Evolutionary conservation across 2,329 filamentous ascomycete species (phyloP).

Genomic region (Fonsecaea monophora): DNA sequence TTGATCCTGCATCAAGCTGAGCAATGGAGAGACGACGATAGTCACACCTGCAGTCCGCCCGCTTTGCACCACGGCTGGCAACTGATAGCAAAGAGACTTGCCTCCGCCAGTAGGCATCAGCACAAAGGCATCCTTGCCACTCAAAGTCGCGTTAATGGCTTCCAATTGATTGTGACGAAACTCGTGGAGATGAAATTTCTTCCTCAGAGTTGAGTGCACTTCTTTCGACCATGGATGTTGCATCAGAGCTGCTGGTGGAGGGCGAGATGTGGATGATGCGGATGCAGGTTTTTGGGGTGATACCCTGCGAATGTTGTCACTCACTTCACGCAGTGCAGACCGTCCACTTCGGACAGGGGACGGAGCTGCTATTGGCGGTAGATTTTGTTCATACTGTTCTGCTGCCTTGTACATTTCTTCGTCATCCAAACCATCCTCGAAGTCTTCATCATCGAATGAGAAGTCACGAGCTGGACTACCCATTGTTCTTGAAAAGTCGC

Average conservation of each 20-base stretch:
- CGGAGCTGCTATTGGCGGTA: constrained; percentile 13
- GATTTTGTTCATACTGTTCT: constrained; percentile 46
- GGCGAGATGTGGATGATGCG: neutral
- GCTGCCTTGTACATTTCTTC: constrained; percentile 55
- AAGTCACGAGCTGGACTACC: constrained; percentile 45
- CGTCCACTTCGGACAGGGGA: constrained; percentile 14
- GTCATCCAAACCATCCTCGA: constrained; percentile 50
- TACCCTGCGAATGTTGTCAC: constrained; percentile 44
- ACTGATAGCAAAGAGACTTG: constrained; percentile 95
- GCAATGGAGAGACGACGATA: constrained; percentile 88
- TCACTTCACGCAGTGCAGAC: constrained; percentile 34
- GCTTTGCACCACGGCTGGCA: constrained; percentile 81
- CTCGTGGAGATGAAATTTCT: constrained; percentile 81
- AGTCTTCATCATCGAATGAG: constrained; percentile 45
- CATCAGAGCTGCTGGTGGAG: constrained; percentile 56
- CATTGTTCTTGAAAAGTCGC: constrained; percentile 50
- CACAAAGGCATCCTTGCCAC: constrained; percentile 88
- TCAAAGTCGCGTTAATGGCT: constrained; percentile 91
- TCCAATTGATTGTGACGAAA: constrained; percentile 93
- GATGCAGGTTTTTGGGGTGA: constrained; percentile 19
- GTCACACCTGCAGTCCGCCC: constrained; percentile 87
- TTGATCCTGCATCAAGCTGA: constrained; percentile 98
- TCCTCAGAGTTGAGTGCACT: constrained; percentile 78
- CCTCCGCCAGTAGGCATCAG: constrained; percentile 98
- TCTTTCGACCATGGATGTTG: constrained; percentile 83